Conservation (phyloP, 495 filamentous ascomycete genomes). For the Penicillium silybi region DNA sequence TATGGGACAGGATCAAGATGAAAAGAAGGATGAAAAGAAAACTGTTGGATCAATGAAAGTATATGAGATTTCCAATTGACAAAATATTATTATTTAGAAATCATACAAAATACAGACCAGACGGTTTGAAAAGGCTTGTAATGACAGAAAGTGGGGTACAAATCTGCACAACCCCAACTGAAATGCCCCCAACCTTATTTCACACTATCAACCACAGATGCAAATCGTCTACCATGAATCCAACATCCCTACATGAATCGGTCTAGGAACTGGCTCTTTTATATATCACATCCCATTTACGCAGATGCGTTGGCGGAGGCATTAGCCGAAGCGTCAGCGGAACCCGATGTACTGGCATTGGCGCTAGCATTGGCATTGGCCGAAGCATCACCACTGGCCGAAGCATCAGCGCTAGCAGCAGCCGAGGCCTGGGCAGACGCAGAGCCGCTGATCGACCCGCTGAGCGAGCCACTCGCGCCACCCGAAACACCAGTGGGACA, state of each 20-base stretch:
- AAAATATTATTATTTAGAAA: neutral
- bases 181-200: neutral
- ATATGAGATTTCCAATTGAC: too few species aligned
- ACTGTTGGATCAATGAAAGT: too few species aligned
- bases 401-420: neutral
- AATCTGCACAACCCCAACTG: neutral
- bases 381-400: neutral
- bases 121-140: neutral
- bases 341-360: neutral
- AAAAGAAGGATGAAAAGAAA: too few species aligned
- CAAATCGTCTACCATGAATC: neutral
- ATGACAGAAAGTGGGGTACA: neutral
- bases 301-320: neutral
- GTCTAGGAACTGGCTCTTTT: too few species aligned
- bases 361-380: neutral
- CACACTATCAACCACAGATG: neutral
- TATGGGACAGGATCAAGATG: too few species aligned
- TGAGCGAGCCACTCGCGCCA: neutral
- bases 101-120: neutral
- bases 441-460: neutral
- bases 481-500: neutral
- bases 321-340: neutral
- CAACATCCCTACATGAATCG: neutral
- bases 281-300: too few species aligned
- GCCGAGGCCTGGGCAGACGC: neutral